phyloP scores from a whole-genome alignment of 331 rosid genomes.

The Acacia concinna region DNA sequence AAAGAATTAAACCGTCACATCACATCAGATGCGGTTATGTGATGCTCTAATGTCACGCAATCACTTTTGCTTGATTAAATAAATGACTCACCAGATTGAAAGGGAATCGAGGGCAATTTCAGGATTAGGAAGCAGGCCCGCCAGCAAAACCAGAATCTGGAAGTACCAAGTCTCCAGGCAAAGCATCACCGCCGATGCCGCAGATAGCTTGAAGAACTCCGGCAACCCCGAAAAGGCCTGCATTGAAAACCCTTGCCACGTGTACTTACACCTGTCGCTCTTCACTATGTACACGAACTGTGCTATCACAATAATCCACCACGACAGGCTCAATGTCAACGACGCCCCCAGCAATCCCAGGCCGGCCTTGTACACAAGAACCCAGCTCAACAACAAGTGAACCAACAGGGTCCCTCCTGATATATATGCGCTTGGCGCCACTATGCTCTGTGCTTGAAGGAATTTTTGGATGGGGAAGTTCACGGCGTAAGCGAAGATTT shows the following conservation, averaged over 20 bases:
- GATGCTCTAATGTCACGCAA: too few species aligned
- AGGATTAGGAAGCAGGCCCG: slow-evolving; percentile 69
- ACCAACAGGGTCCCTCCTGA: slow-evolving; percentile 48
- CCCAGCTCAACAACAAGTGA: slow-evolving; percentile 62
- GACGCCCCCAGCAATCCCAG: slow-evolving; percentile 73
- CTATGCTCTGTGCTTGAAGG: slow-evolving; percentile 77
- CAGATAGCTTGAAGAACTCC: slow-evolving; percentile 62
- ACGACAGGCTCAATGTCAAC: slow-evolving; percentile 63
- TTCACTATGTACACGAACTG: slow-evolving; percentile 66
- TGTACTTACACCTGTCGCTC: slow-evolving; percentile 53
- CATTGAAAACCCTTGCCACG: slow-evolving; percentile 64
- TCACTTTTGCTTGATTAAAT: too few species aligned
- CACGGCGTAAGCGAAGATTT: slow-evolving; percentile 64
- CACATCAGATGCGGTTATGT: too few species aligned
- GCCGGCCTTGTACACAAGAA: slow-evolving; percentile 55
- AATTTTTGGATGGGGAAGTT: slow-evolving; percentile 82
- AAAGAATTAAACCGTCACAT: too few species aligned
- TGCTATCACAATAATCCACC: slow-evolving; percentile 75
- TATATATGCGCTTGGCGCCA: slow-evolving; percentile 68
- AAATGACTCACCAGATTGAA: slow-evolving; percentile 58
- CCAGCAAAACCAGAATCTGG: slow-evolving; percentile 72
- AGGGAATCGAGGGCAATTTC: slow-evolving; percentile 77
- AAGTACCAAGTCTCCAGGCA: slow-evolving; percentile 80
- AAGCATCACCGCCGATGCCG: slow-evolving; percentile 74
- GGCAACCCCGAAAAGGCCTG: slow-evolving; percentile 54